Evolutionary conservation across 2,329 filamentous ascomycete genomes (phyloP).

Genomic region (Chrysosporium queenslandicum): DNA sequence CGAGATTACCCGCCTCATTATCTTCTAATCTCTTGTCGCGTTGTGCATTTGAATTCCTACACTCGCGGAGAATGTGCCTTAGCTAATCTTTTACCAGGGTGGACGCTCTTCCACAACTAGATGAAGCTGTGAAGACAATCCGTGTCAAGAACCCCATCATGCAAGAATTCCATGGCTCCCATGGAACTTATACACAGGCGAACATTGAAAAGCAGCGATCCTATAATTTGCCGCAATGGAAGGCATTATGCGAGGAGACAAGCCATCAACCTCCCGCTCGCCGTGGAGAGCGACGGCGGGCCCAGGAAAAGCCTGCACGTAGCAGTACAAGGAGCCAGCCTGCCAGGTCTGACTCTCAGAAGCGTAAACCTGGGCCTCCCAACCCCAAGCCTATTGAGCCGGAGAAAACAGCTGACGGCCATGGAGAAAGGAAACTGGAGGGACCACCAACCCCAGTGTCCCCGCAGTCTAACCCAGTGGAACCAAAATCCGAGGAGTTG

Average conservation of each 20-base stretch:
- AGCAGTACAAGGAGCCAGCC: slow-evolving; percentile 28
- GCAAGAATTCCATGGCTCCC: slow-evolving; percentile 93
- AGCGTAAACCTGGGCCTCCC: slow-evolving; percentile 36
- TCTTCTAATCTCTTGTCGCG: neutral
- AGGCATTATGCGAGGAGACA: slow-evolving; percentile 81
- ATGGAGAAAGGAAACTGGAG: slow-evolving; percentile 31
- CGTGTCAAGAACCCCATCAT: slow-evolving; percentile 94
- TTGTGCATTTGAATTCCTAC: slow-evolving; percentile 4
- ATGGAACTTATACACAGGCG: slow-evolving; percentile 90
- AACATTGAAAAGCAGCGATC: slow-evolving; percentile 94
- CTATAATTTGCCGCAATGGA: slow-evolving; percentile 96
- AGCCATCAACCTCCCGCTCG: slow-evolving; percentile 91
- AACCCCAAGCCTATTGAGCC: slow-evolving; percentile 32
- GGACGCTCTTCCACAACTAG: slow-evolving; percentile 63
- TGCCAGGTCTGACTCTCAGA: slow-evolving; percentile 34
- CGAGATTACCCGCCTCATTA: neutral
- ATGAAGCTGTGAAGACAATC: slow-evolving; percentile 81
- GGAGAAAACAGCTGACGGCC: slow-evolving; percentile 33
- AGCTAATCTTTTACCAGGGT: slow-evolving; percentile 38
- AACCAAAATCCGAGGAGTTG: slow-evolving; percentile 47
- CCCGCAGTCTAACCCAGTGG: slow-evolving; percentile 43
- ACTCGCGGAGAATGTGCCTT: slow-evolving; percentile 2
- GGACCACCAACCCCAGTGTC: slow-evolving; percentile 47
- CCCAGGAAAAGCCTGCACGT: slow-evolving; percentile 40
- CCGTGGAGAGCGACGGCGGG: slow-evolving; percentile 53